Percentiles rank a stretch among this genome's conserved stretches.
These are phyloP conservation scores for Auricularia cornea DNA, from an alignment of 768 basidiomycete species.

Conservation along the genomic window DNA sequence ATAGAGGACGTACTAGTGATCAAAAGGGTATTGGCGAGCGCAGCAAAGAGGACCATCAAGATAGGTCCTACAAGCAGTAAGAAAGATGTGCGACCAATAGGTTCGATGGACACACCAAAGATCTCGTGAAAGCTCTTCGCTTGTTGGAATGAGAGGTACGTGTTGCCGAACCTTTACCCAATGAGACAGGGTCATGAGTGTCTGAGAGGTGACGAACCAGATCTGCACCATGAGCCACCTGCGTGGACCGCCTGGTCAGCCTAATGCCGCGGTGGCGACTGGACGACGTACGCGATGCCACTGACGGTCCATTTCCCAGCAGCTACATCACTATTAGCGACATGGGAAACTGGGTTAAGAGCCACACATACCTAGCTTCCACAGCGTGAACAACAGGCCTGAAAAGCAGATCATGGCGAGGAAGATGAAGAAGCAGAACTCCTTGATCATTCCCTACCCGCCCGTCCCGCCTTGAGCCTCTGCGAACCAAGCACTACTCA, in stretches of 20 bases:
- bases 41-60: slow-evolving; percentile 73
- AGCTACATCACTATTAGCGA: neutral
- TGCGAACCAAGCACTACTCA: neutral
- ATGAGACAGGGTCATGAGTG: no score
- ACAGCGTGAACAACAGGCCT: slow-evolving; percentile 54
- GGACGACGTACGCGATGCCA: neutral
- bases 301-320: neutral
- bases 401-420: slow-evolving; percentile 78
- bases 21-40: slow-evolving; percentile 67
- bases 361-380: slow-evolving; percentile 17
- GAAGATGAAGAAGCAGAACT: slow-evolving; percentile 71
- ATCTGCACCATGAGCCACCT: slow-evolving; percentile 1
- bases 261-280: no score
- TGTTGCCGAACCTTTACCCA: slow-evolving; percentile 12
- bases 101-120: slow-evolving; percentile 32
- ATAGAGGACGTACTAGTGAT: slow-evolving; percentile 55
- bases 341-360: neutral
- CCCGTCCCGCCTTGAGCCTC: slow-evolving; percentile 36
- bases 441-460: slow-evolving; percentile 69
- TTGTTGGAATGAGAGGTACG: slow-evolving; percentile 33
- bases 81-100: neutral
- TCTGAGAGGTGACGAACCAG: neutral
- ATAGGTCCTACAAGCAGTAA: slow-evolving; percentile 39
- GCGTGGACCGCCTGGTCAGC: neutral
- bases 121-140: slow-evolving; percentile 41